Evolutionary conservation across 345 rosid genomes (phyloP), one percentile per base, ranked within the genome.

Genomic region (Alliaria petiolata): DNA sequence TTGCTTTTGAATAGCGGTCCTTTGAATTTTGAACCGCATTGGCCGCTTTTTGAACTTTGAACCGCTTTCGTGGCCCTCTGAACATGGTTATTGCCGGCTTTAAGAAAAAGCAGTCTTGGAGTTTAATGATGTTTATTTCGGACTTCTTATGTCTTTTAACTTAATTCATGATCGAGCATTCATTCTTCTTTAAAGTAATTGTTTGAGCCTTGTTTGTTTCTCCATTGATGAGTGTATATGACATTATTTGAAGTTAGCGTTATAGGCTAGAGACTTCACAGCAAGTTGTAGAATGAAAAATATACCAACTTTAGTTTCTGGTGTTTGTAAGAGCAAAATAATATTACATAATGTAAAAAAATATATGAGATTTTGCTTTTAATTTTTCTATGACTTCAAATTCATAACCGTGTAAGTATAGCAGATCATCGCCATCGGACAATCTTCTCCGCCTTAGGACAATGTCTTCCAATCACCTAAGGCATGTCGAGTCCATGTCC

Each of bases 401-500:
- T 45, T 64, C 0, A n/a, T 55, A 26, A 64, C 26, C 15, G 12
- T 65, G n/a, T 28, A n/a, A 6, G 36, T 46, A 47, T 57, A 34
- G 7, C 49, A 69, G 79, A 47, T 62, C 60, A 55, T 67, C 65
- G 3, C 67, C 39, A 3, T 58, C 15, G 40, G 58, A 71, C 8
- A 71, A 26, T 71, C 38, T 56, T 62, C 28, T 79, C 65, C 42
- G 15, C 17, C 28, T 46, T 38, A 62, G 43, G 43, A 56, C 6
- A 17, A 76, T 76, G 79, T 69, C 75, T 30, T 69, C 75, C 0
- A 78, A 49, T 63, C 57, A 61, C 68, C 54, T 84, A 43, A 80
- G 83, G 43, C 93, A 84, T 50, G 85, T 86, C 0, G 95, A 91
- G 14, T 89, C 93, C 45, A 80, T 89, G 89, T 42, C 78, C 5